Base-by-base conservation (phyloP, 371 early-diverging fungal genomes). In the Mortierella sp. region DNA sequence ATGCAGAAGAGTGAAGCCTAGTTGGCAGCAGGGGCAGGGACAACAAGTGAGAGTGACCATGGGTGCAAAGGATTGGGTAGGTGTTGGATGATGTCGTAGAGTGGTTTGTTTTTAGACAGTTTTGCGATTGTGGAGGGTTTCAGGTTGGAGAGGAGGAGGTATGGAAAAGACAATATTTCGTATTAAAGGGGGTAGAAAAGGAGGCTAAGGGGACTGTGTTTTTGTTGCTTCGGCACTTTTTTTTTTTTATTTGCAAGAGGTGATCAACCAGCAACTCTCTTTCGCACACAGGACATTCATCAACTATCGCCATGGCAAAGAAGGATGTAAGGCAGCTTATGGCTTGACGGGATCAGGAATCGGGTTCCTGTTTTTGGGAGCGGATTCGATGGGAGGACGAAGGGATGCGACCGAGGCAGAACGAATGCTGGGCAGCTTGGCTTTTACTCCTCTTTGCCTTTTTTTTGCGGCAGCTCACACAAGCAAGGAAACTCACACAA, bases 251-350 rank as follows among this genome's bases (percentile, higher is more conserved):
- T 14, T 24, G 54, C 13, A 54, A 52, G 21, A 21, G 50, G 10
- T 65, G 68, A 65, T 72, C 72, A 47, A 28, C n/a, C 42, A 24
- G 31, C 31, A 31, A 31, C 34, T 31, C 14, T 50, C 16, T 50
- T 50, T 28, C 34, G 13, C 54, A 19, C 47, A 28, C 45, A 42
- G 42, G 16, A 50, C 52, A 6, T 13, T 5, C 34, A 45, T 52
- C 6, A 28, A 31, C 3, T n/a, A 19, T 72, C 54, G n/a, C 52
- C 73, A 84, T 84, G 84, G 84, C 70, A 54, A 84, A 84, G 81
- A 84, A 84, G 76, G 84, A 84, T 81, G 84, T 84, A 84, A 24
- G 75, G 21, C 44, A 47, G 47, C 21, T 13, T 13, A 14, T 9
- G 42, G 19, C 55, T 9, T 34, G 44, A 60, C n/a, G 13, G 50